Base-by-base conservation (phyloP, 1,284 basidiomycete genomes). In the Ustilago shanxiensis region DNA sequence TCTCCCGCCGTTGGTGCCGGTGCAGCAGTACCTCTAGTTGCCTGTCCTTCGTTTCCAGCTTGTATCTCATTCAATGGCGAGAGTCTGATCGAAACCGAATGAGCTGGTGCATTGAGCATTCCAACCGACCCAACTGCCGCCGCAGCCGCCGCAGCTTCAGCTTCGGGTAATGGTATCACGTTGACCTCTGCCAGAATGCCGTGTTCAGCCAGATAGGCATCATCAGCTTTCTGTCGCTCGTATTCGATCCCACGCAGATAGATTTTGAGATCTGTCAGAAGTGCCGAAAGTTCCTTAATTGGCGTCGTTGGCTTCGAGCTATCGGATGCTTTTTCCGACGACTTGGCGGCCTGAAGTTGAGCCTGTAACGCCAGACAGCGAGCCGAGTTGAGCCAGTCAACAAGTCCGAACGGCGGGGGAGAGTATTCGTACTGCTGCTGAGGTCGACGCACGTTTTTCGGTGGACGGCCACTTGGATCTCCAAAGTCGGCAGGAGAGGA, bases 241-340 rank as follows among this genome's bases (percentile, higher is more conserved):
- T 79, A 77, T 59, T 79, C 77, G 9, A 79, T 59, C 20, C 66
- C 70, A 1, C 77, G 55, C 9, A 79, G 54, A 26, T 72, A 79
- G 58, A 79, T 79, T 59, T 79, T 79, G 44, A 77, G 41, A 44
- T 79, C 74, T 2, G 77, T 79, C 29, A 79, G 59, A 10, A 71
- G 41, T 5, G 60, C 24, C 31, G 74, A 62, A 3, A 79, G 22
- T 13, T 70, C 62, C 33, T 73, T 76, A 11, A 50, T 60, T 11
- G 71, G 65, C n/a, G 45, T 22, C 9, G 66, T 75, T 10, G 67
- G 60, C 44, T 74, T 66, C 1, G 41, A 13, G 16, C 24, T 50
- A 5, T 20, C 24, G 14, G 26, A 3, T n/a, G 14, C 11, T 44
- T 33, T n/a, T 11, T 44, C 41, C 20, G 20, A 44, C 2, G 47